These are phyloP conservation scores for Chloranthus sessilifolius DNA, from an alignment of 164 flowering plant species.

Conservation along the genomic window DNA sequence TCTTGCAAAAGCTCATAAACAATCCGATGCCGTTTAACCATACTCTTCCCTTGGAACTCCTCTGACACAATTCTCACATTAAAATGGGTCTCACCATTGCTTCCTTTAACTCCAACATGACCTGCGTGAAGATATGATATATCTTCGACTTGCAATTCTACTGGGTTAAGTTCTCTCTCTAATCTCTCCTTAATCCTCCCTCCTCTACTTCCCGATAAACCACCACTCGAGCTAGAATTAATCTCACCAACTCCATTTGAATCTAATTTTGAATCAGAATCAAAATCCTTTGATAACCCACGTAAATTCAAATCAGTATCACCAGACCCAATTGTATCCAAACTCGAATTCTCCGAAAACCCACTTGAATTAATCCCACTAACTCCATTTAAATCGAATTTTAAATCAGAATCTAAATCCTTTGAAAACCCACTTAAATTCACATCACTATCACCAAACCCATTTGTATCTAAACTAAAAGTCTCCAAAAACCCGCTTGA, in stretches of 20 bases:
- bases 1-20: constrained; percentile 69
- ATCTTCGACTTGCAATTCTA: constrained; percentile 68
- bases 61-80: constrained; percentile 72
- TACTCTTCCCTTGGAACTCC: constrained; percentile 83
- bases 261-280: background rate
- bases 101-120: constrained; percentile 67
- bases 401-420: background rate
- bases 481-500: constrained; percentile 5
- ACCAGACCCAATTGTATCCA: background rate
- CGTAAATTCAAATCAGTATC: constrained; percentile 2
- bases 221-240: constrained; percentile 9
- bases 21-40: constrained; percentile 85
- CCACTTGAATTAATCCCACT: too few species aligned
- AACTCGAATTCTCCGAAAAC: background rate
- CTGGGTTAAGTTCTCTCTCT: constrained; percentile 57
- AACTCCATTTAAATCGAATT: background rate
- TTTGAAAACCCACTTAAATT: background rate
- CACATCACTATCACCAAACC: constrained; percentile 3
- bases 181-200: constrained; percentile 60
- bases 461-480: constrained; percentile 1
- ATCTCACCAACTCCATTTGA: background rate
- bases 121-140: constrained; percentile 91
- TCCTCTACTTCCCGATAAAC: constrained; percentile 52
- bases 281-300: constrained; percentile 1
- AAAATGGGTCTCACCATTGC: constrained; percentile 89